A percentile compares a stretch with the other conserved stretches of the same genome.
Evolutionary conservation across 352 stramenopile genomes (phyloP).

Genomic region (Pythium monospermum): DNA sequence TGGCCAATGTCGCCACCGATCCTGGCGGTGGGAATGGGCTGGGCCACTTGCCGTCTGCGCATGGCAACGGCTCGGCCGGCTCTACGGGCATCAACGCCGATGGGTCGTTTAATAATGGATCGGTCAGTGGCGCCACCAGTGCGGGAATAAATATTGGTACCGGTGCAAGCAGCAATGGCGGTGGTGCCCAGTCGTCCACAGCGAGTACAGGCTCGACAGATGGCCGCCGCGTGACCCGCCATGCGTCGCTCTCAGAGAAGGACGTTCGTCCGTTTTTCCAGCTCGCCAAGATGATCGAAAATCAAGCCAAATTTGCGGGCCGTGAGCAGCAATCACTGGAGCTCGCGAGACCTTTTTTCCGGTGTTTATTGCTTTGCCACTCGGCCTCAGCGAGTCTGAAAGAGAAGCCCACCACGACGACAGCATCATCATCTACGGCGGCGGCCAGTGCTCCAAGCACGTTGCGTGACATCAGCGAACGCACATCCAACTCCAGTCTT

Average conservation of each 20-base stretch:
- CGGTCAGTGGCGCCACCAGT: no score
- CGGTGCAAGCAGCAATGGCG: no score
- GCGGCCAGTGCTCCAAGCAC: constrained; percentile 6
- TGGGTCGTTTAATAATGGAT: no score
- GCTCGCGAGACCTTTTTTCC: constrained; percentile 70
- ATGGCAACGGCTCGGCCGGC: no score
- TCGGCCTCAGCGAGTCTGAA: constrained; percentile 62
- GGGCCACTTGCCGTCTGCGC: no score
- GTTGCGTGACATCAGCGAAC: constrained; percentile 17
- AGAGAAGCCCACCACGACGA: constrained; percentile 14
- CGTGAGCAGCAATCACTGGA: constrained; percentile 57
- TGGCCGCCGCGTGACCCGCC: constrained; percentile 25
- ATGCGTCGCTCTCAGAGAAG: constrained; percentile 57
- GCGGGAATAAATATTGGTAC: no score
- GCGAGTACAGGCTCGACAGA: constrained; percentile 19
- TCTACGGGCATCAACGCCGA: no score
- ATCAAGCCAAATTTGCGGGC: constrained; percentile 35
- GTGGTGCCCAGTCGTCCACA: no score
- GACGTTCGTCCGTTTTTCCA: constrained; percentile 62
- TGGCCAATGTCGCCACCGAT: no score
- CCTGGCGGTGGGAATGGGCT: no score
- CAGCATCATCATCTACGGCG: constrained; percentile 8
- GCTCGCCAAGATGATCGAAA: constrained; percentile 65
- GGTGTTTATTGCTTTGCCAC: constrained; percentile 76
- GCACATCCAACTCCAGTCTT: constrained; percentile 22